These are phyloP conservation scores for Wickerhamiella brachini DNA, from an alignment of 805 yeast genomes.

Conservation along the genomic window DNA sequence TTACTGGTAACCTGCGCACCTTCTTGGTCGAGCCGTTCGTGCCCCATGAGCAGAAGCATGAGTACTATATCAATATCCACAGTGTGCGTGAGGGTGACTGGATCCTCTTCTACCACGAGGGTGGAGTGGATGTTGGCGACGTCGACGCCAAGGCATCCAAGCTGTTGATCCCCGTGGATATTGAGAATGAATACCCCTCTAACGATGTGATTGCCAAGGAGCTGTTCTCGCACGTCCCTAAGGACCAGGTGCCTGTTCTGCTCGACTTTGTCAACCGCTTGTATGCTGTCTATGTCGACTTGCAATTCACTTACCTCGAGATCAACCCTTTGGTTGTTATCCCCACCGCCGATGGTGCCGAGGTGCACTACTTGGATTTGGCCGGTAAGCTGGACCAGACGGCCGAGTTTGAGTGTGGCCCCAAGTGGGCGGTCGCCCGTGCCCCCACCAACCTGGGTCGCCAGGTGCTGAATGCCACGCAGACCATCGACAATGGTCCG, in stretches of 20 bases:
- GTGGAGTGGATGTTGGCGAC: slow-evolving; percentile 36
- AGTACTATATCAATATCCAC: slow-evolving; percentile 35
- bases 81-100: slow-evolving; percentile 35
- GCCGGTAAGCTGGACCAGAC: slow-evolving; percentile 37
- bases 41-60: slow-evolving; percentile 33
- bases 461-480: slow-evolving; percentile 17
- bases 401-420: slow-evolving; percentile 36
- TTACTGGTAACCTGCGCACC: slow-evolving; percentile 28
- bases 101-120: slow-evolving; percentile 35
- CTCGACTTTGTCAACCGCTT: slow-evolving; percentile 33
- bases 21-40: slow-evolving; percentile 36
- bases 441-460: slow-evolving; percentile 30
- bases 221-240: slow-evolving; percentile 29
- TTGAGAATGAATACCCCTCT: slow-evolving; percentile 28
- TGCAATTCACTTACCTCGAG: slow-evolving; percentile 34
- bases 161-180: slow-evolving; percentile 31
- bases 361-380: slow-evolving; percentile 33
- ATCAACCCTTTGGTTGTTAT: slow-evolving; percentile 34
- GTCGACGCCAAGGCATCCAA: slow-evolving; percentile 34
- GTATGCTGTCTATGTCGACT: slow-evolving; percentile 34
- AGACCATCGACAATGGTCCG: slow-evolving; percentile 31
- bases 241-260: slow-evolving; percentile 28
- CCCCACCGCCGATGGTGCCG: slow-evolving; percentile 27
- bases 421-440: slow-evolving; percentile 36
- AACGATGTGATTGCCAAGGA: slow-evolving; percentile 24